A percentile compares a stretch with the other conserved stretches of the same genome.
phyloP scores from a whole-genome alignment of 192 early-diverging fungal genomes.

The Cetraspora pellucida region DNA sequence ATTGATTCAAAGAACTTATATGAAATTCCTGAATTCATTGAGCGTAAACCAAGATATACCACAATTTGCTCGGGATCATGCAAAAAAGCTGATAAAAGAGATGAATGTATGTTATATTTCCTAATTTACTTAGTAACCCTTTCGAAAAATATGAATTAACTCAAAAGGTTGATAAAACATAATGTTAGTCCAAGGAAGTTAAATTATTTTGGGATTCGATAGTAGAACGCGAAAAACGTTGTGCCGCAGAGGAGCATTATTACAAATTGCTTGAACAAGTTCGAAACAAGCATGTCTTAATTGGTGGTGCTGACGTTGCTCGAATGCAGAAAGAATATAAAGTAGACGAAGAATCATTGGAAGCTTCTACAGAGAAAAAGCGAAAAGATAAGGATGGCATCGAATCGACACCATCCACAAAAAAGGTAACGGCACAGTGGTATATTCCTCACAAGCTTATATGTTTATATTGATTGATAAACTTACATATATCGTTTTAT shows the following conservation, averaged over 20 bases:
- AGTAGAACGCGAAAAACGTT: slow-evolving; percentile 20
- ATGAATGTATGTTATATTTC: slow-evolving; percentile 12
- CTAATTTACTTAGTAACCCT: slow-evolving; percentile 17
- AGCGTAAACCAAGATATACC: neutral
- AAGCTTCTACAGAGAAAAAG: slow-evolving; percentile 11
- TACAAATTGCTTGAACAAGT: slow-evolving; percentile 5
- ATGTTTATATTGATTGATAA: neutral
- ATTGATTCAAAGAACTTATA: neutral
- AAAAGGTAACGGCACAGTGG: slow-evolving; percentile 11
- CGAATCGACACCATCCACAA: slow-evolving; percentile 16
- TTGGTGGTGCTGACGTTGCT: slow-evolving; percentile 14
- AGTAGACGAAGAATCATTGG: neutral
- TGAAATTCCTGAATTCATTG: neutral
- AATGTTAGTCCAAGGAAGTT: slow-evolving; percentile 20
- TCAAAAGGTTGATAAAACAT: slow-evolving; percentile 8
- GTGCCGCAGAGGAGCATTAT: slow-evolving; percentile 4
- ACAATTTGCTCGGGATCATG: slow-evolving; percentile 6
- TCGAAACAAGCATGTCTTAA: slow-evolving; percentile 11
- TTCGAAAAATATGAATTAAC: slow-evolving; percentile 2
- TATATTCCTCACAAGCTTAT: neutral
- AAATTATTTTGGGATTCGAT: slow-evolving; percentile 18
- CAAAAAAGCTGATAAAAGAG: slow-evolving; percentile 18
- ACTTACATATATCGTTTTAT: neutral
- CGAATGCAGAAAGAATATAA: slow-evolving; percentile 9
- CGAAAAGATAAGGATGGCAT: slow-evolving; percentile 7